A percentile compares a stretch with the other conserved stretches of the same genome.
phyloP scores from a whole-genome alignment of 495 filamentous ascomycete species.

The Podospora didyma region DNA sequence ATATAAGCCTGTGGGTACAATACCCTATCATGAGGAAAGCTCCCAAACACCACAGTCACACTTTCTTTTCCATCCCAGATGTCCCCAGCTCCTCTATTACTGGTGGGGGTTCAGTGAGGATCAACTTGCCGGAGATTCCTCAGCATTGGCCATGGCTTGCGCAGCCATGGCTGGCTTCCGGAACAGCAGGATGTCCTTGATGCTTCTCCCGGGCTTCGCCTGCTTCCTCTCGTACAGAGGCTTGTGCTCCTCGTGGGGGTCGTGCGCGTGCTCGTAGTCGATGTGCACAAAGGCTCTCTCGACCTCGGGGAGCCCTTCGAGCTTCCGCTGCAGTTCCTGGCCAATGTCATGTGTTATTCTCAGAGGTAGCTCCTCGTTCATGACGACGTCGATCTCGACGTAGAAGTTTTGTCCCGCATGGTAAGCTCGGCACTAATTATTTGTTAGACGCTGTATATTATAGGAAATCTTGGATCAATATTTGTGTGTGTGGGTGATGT shows the following conservation, averaged over 20 bases:
- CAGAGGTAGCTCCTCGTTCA: constrained; percentile 46
- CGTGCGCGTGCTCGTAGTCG: constrained; percentile 49
- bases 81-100: background rate
- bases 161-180: constrained; percentile 30
- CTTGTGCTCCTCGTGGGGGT: constrained; percentile 51
- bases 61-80: too few species aligned
- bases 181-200: constrained; percentile 38
- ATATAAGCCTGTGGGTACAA: too few species aligned
- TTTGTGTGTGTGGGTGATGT: background rate
- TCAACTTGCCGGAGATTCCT: background rate
- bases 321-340: constrained; percentile 50
- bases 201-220: constrained; percentile 19
- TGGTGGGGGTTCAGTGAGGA: too few species aligned
- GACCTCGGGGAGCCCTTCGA: constrained; percentile 50
- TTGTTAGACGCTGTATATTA: too few species aligned
- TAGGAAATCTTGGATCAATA: too few species aligned
- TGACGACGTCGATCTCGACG: constrained; percentile 56
- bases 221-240: constrained; percentile 44
- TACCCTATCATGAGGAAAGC: too few species aligned
- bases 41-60: background rate
- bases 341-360: constrained; percentile 52
- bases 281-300: constrained; percentile 56
- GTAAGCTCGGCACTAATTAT: constrained; percentile 46
- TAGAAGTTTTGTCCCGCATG: constrained; percentile 54
- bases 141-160: constrained; percentile 1